Evolutionary conservation across 2,329 filamentous ascomycete genomes (phyloP), one percentile per base, ranked within the genome.

Genomic region (Tetracladium maxilliforme): DNA sequence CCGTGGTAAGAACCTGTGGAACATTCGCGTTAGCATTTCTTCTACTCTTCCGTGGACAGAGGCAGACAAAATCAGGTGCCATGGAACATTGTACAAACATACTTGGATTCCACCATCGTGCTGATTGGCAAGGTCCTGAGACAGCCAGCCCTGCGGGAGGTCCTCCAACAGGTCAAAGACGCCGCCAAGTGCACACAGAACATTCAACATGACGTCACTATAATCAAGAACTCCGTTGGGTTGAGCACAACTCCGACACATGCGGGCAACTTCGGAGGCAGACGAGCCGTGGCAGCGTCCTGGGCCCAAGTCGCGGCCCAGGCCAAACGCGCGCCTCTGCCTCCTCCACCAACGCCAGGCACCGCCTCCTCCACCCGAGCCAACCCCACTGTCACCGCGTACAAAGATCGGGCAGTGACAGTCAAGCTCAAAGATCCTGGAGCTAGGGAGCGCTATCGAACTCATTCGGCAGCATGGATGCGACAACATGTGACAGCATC

Each of bases 361-460:
- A 17, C 15, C 30, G 24, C 22, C 16, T 24, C n/a, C 19, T 13
- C 20, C 15, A 25, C 26, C 15, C 34, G 34, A 23, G 23, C 31
- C 28, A 23, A 34, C 26, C 26, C 35, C 16, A 32, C 27, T 28
- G 32, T 34, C 14, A 31, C 33, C 27, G 30, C 28, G 31, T 38
- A 38, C 30, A 36, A 36, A 28, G 35, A 36, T 22, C 28, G 34
- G 19, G 33, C 25, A 25, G 30, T 38, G 18, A 36, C 28, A 31
- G 32, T 38, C 26, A 36, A 38, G 24, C 29, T 38, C 16, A 34
- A 35, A 20, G 35, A 38, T 24, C 27, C 35, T 15, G 30, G 33
- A 14, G 30, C 36, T 22, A 16, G 26, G 11, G 20, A 39, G 21
- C 30, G 27, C 28, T 26, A 30, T 25, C 29, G 29, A 16, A 32